Evolutionary conservation across 1,284 basidiomycete species (phyloP).

Genomic region (Rhodotorula sp.): DNA sequence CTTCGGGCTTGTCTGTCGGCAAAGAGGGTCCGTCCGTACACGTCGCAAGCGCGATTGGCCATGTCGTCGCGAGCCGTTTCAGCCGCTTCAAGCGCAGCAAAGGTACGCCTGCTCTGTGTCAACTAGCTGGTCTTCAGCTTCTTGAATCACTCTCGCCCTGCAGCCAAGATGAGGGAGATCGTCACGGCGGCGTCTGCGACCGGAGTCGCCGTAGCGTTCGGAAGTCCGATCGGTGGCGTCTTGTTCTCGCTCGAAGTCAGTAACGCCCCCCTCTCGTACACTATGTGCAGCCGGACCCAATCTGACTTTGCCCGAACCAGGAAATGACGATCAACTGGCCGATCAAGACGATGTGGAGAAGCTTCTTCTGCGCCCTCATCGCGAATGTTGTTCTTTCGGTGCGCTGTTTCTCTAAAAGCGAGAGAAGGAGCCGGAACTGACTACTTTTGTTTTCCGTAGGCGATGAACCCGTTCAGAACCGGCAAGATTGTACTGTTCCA

Average conservation of each 20-base stretch:
- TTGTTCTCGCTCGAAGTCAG: slow-evolving; percentile 70
- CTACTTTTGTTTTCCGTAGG: slow-evolving; percentile 53
- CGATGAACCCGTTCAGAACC: slow-evolving; percentile 97
- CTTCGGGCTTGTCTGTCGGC: slow-evolving; percentile 93
- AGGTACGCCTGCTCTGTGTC: slow-evolving; percentile 54
- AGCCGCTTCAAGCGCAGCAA: slow-evolving; percentile 81
- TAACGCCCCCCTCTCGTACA: too few species aligned
- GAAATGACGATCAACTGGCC: slow-evolving; percentile 98
- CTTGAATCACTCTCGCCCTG: neutral
- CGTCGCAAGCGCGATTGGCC: slow-evolving; percentile 91
- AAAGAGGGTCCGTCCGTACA: slow-evolving; percentile 99
- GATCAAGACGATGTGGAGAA: slow-evolving; percentile 97
- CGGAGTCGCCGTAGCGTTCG: slow-evolving; percentile 95
- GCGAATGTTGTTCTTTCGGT: slow-evolving; percentile 95
- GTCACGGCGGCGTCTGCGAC: slow-evolving; percentile 94
- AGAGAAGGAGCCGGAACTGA: neutral
- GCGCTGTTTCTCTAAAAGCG: slow-evolving; percentile 48
- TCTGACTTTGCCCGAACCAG: slow-evolving; percentile 52
- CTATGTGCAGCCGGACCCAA: neutral
- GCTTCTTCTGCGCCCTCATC: slow-evolving; percentile 93
- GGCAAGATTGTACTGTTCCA: slow-evolving; percentile 98
- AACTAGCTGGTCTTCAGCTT: too few species aligned
- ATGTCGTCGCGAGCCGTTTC: slow-evolving; percentile 79
- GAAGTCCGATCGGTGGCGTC: slow-evolving; percentile 95
- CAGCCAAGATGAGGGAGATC: slow-evolving; percentile 94